phyloP scores from a whole-genome alignment of 2,329 filamentous ascomycete species.

The Didymella arachidicola region DNA sequence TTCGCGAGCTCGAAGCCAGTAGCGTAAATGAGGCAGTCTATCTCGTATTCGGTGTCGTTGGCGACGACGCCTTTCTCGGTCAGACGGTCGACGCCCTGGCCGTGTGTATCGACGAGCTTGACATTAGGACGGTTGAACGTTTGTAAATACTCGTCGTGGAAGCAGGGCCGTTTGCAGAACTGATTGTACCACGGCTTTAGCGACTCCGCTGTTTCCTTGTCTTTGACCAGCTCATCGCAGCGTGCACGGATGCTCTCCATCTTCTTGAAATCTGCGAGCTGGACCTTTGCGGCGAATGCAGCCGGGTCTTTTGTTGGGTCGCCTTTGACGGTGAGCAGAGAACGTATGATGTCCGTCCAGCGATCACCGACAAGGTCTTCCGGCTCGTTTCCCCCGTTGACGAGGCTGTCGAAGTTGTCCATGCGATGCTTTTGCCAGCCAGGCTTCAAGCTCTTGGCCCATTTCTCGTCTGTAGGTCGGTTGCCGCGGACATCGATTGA shows the following conservation, averaged over 20 bases:
- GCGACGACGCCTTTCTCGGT: constrained; percentile 57
- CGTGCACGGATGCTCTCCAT: constrained; percentile 57
- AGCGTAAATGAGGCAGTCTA: constrained; percentile 58
- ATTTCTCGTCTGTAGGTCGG: constrained; percentile 25
- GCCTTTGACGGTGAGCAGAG: constrained; percentile 20
- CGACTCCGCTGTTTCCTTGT: constrained; percentile 59
- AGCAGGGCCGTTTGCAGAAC: constrained; percentile 70
- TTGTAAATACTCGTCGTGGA: constrained; percentile 66
- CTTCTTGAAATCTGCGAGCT: constrained; percentile 48
- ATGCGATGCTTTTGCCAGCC: constrained; percentile 62
- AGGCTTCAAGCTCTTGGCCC: constrained; percentile 25
- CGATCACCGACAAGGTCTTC: constrained; percentile 59
- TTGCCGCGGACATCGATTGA: constrained; percentile 51
- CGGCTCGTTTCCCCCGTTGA: constrained; percentile 42
- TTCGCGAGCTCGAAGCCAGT: constrained; percentile 55
- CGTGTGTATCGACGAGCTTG: constrained; percentile 66
- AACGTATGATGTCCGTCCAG: constrained; percentile 54
- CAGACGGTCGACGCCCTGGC: constrained; percentile 58
- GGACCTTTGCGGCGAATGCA: constrained; percentile 27
- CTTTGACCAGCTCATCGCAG: constrained; percentile 61
- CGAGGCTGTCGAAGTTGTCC: constrained; percentile 54
- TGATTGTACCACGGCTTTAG: constrained; percentile 67
- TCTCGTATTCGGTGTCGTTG: constrained; percentile 57
- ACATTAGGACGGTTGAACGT: constrained; percentile 68
- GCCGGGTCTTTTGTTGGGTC: constrained; percentile 21